Evolutionary conservation across 2,329 filamentous ascomycete species (phyloP).

Genomic region (Incumbomyces delicatus): DNA sequence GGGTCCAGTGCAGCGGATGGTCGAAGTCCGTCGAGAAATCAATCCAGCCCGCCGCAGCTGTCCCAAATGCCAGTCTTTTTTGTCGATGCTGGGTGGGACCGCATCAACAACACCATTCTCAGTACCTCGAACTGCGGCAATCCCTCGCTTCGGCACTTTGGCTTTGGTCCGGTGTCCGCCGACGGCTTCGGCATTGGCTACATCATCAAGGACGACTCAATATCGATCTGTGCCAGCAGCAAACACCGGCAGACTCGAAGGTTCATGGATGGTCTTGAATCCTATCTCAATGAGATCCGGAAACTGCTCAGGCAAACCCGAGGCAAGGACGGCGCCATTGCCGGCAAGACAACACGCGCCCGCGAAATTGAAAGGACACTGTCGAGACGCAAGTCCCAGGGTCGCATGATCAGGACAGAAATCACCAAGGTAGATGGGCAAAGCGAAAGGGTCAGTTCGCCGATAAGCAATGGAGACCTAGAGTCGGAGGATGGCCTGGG

Average conservation of each 20-base stretch:
- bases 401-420: conserved; percentile 40
- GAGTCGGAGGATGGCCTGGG: conserved; percentile 74
- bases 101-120: conserved; percentile 84
- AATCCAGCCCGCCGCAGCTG: conserved; percentile 27
- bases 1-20: conserved; percentile 29
- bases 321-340: conserved; percentile 41
- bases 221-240: conserved; percentile 83
- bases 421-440: conserved; percentile 26
- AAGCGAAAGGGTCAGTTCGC: conserved; percentile 40
- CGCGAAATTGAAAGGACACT: conserved; percentile 50
- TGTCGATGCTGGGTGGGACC: conserved; percentile 83
- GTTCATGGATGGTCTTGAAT: conserved; percentile 81
- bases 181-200: conserved; percentile 97
- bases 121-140: conserved; percentile 99
- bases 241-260: conserved; percentile 90
- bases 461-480: conserved; percentile 56
- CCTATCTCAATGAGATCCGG: conserved; percentile 81
- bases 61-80: conserved; percentile 65
- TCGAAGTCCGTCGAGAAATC: conserved; percentile 30
- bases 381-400: conserved; percentile 55
- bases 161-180: conserved; percentile 86
- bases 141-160: conserved; percentile 86
- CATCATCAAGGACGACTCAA: conserved; percentile 90
- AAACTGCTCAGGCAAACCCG: conserved; percentile 67
- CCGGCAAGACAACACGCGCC: conserved; percentile 46